Evolutionary conservation across 345 rosid species (phyloP).

Genomic region (Odontarrhena argentea): DNA sequence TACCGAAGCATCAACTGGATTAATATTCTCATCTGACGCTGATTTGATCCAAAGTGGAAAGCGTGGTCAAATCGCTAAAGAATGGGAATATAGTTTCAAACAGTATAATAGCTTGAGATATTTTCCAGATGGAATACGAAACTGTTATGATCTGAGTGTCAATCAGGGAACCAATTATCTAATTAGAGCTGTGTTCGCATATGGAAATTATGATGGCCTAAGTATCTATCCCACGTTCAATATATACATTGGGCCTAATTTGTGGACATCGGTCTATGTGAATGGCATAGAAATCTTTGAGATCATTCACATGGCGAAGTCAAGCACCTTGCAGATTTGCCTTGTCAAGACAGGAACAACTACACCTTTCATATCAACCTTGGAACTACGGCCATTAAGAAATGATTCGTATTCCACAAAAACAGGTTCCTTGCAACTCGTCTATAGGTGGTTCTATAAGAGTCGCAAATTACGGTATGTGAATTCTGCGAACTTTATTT

Average conservation of each 20-base stretch:
- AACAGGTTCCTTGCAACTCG: conserved; percentile 26
- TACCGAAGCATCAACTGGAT: conserved; percentile 1
- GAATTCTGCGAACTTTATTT: no score
- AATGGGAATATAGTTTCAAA: not conserved
- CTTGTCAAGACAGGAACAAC: conserved; percentile 43
- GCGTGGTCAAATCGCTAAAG: not conserved
- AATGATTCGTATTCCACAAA: not conserved
- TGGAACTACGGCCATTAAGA: conserved; percentile 48
- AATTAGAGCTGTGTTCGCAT: conserved; percentile 37
- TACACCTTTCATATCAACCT: conserved; percentile 48
- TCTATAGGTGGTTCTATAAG: no score
- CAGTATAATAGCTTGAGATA: conserved; percentile 17
- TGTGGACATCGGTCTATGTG: conserved; percentile 31
- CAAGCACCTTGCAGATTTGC: conserved; percentile 43
- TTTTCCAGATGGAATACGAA: conserved; percentile 40
- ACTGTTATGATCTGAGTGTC: conserved; percentile 40
- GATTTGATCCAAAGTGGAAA: conserved; percentile 34
- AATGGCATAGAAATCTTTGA: conserved; percentile 20
- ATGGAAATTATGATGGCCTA: conserved; percentile 47
- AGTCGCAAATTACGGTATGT: no score
- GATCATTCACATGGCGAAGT: conserved; percentile 39
- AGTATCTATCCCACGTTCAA: conserved; percentile 33
- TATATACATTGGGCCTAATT: conserved; percentile 44
- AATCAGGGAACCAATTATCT: conserved; percentile 34
- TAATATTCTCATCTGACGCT: conserved; percentile 33